Base-by-base conservation (phyloP, 1,284 basidiomycete species). In the Peniophora sp. region DNA sequence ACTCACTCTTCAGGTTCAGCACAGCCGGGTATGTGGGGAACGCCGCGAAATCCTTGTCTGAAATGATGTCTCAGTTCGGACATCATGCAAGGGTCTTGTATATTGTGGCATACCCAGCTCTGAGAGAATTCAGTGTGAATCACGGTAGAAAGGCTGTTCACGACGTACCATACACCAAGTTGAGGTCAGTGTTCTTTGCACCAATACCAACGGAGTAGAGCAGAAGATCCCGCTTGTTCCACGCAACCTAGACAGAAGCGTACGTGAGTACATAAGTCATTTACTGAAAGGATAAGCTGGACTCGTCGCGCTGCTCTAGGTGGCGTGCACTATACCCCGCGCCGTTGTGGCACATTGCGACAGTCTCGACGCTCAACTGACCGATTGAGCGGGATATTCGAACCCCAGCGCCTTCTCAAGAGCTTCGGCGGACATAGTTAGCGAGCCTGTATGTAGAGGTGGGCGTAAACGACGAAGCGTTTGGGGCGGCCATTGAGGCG, bases 141-240 rank as follows among this genome's bases (percentile, higher is more conserved):
- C 25, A 46, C 2, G 24, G 43, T n/a, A 32, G 45, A 27, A n/a
- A 35, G 39, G 14, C 3, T 24, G 1, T 3, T 25, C 1, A 32
- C 0, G 22, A 64, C 74, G 45, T 53, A 85, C 83, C 85, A 62
- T 87, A 87, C 23, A 81, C 69, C 47, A 83, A 71, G 1, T 70
- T 64, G 49, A 75, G 72, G 50, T 87, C 84, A 50, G 81, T 72
- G 38, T 73, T 69, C 65, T 85, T 85, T n/a, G 84, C 83, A 17
- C 85, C 85, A 47, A 87, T 78, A 8, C 85, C 84, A 25, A 79
- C 67, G 10, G 85, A 81, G 58, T 89, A 87, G 1, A 78, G 69
- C 50, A 87, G 65, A 22, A 86, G 64, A 63, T 88, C 85, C 39
- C 83, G 74, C 64, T 80, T 79, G 63, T 83, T 85, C 85, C 85